Evolutionary conservation across 2,329 filamentous ascomycete species (phyloP).

Genomic region (Ceratocystis huliohia): DNA sequence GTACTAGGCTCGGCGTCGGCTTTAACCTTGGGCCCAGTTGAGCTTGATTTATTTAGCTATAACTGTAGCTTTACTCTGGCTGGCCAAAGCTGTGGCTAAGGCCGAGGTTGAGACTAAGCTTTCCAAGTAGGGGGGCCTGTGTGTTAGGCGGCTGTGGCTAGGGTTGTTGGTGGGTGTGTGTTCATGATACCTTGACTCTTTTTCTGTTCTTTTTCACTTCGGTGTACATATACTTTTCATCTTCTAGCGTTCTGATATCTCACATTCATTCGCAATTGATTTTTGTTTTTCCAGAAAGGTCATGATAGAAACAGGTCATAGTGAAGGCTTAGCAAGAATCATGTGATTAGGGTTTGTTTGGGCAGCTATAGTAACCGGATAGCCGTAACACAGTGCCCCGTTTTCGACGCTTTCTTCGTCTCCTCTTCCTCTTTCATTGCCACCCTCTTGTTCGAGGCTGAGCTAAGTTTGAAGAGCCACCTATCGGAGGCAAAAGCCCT

Average conservation of each 20-base stretch:
- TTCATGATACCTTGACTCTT: conserved; percentile 5
- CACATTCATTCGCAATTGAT: no score
- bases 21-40: not conserved
- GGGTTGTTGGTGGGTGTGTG: not conserved
- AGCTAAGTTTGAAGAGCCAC: no score
- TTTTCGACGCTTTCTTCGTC: not conserved
- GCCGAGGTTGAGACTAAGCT: not conserved
- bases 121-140: no score
- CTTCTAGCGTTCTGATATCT: not conserved
- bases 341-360: no score
- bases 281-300: no score
- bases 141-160: not conserved
- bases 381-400: not conserved
- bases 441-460: no score
- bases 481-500: not conserved
- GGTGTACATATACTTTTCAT: conserved; percentile 1
- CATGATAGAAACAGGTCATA: no score
- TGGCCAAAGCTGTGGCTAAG: not conserved
- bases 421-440: not conserved
- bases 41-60: not conserved
- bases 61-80: not conserved
- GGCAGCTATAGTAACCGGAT: not conserved
- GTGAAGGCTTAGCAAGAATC: no score
- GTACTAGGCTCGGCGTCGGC: not conserved
- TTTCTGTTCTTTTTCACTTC: not conserved